Evolutionary conservation across 1,284 basidiomycete species (phyloP).

Genomic region (Volvariella surrecta): DNA sequence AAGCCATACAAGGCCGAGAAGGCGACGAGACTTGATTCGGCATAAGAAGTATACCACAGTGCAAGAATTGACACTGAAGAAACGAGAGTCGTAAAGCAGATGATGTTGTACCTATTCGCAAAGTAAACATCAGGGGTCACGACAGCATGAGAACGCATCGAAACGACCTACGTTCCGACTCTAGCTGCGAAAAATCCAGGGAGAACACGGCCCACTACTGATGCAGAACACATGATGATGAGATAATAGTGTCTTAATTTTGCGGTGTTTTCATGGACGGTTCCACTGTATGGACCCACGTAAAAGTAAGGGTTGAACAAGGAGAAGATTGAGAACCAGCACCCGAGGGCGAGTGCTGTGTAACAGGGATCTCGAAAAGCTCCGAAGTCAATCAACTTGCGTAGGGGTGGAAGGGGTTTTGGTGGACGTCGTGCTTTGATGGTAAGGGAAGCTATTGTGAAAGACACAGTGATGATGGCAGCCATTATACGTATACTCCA

Average conservation of each 20-base stretch:
- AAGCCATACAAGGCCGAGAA: slow-evolving; percentile 1
- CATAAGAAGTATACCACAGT: background rate
- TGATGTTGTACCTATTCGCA: slow-evolving; percentile 1
- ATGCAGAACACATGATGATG: background rate
- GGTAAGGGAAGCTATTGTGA: background rate
- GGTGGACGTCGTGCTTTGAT: background rate
- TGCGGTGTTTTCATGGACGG: background rate
- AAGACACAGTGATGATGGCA: background rate
- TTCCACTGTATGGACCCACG: background rate
- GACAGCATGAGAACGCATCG: background rate
- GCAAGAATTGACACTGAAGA: background rate
- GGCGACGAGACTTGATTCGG: background rate
- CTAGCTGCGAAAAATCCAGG: background rate
- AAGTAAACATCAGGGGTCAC: background rate
- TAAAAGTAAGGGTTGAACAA: slow-evolving; percentile 1
- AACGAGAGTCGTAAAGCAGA: background rate
- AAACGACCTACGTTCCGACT: background rate
- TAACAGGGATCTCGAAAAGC: slow-evolving; percentile 1
- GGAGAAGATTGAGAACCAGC: slow-evolving; percentile 2
- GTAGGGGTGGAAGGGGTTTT: background rate
- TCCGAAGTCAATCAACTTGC: background rate
- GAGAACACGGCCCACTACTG: background rate
- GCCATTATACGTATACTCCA: background rate
- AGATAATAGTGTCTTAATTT: background rate
- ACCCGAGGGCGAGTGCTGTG: background rate